Evolutionary conservation across 768 basidiomycete species (phyloP), one percentile per base, ranked within the genome.

Genomic region (Lepiota venenata): DNA sequence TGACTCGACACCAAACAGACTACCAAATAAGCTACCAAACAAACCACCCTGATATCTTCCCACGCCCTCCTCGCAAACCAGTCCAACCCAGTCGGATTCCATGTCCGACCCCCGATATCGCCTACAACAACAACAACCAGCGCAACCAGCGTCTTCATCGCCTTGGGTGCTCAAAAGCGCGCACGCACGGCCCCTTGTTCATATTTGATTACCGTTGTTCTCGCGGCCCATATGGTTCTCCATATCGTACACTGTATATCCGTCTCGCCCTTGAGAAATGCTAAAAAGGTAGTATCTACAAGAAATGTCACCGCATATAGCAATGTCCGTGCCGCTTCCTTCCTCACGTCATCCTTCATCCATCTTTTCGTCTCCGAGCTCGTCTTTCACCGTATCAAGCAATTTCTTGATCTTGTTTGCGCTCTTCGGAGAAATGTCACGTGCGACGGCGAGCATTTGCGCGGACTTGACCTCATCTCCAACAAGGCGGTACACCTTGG

Each of bases 401-500:
- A 91, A 74, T 67, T 84, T 89, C 75, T 83, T 87, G 64, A 89
- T 85, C 79, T 93, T 93, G 50, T 79, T 82, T 56, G 85, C 72
- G 65, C 89, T 89, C 74, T 96, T 93, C 39, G 97, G 96, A 43
- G 96, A 90, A 55, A 98, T 82, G 66, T 99, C 97, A 58, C 94
- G 85, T 60, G 94, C 97, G 37, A 88, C 78, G 27, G 93, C 91
- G 57, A 99, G 87, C 71, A 86, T 79, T 57, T 89, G 85, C 53
- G 91, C 88, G 46, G 93, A 86, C 69, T 90, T 87, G 16, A 81
- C 77, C 60, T 83, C 82, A 69, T 93, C 78, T 35, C 92, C 92
- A 52, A 89, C 71, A 60, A 90, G 76, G 44, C 91, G 84, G 65
- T 97, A 98, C 56, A 89, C 87, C 73, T 88, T 90, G 22, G 94